phyloP scores from a whole-genome alignment of 352 stramenopile species.

The Peronospora destructor region DNA sequence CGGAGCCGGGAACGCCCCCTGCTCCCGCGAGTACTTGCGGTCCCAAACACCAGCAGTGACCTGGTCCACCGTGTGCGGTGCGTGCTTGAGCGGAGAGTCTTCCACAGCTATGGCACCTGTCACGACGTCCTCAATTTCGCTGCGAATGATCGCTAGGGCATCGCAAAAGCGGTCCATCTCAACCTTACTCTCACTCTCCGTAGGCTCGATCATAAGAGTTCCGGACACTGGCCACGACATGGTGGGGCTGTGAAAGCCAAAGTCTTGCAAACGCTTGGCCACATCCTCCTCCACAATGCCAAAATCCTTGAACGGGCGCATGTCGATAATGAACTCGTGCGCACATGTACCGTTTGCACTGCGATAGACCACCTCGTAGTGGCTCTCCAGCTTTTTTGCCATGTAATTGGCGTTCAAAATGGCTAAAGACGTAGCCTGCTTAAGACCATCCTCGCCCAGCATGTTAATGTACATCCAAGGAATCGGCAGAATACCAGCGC shows the following conservation, averaged over 20 bases:
- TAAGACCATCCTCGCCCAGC: slow-evolving; percentile 93
- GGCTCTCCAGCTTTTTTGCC: slow-evolving; percentile 88
- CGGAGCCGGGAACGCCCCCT: slow-evolving; percentile 92
- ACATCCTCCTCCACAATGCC: slow-evolving; percentile 97
- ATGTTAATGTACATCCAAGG: slow-evolving; percentile 99
- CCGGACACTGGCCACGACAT: slow-evolving; percentile 98
- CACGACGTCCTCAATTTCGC: slow-evolving; percentile 96
- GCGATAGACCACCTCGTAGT: slow-evolving; percentile 95
- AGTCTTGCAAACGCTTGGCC: slow-evolving; percentile 98
- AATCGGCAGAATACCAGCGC: slow-evolving; percentile 97
- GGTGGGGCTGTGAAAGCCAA: slow-evolving; percentile 98
- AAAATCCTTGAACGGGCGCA: slow-evolving; percentile 93
- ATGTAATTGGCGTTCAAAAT: slow-evolving; percentile 99
- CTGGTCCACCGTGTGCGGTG: slow-evolving; percentile 94
- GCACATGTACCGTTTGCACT: slow-evolving; percentile 96
- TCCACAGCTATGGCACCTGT: slow-evolving; percentile 87
- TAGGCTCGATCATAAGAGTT: slow-evolving; percentile 99
- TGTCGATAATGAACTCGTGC: slow-evolving; percentile 99
- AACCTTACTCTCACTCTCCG: slow-evolving; percentile 96
- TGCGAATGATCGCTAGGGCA: slow-evolving; percentile 92
- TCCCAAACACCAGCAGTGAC: slow-evolving; percentile 92
- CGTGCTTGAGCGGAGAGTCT: slow-evolving; percentile 94
- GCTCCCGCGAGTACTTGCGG: slow-evolving; percentile 89
- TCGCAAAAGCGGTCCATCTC: slow-evolving; percentile 98
- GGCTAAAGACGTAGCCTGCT: slow-evolving; percentile 88